These are phyloP conservation scores for Lepidium sativum DNA, from an alignment of 345 rosid species.

Conservation along the genomic window DNA sequence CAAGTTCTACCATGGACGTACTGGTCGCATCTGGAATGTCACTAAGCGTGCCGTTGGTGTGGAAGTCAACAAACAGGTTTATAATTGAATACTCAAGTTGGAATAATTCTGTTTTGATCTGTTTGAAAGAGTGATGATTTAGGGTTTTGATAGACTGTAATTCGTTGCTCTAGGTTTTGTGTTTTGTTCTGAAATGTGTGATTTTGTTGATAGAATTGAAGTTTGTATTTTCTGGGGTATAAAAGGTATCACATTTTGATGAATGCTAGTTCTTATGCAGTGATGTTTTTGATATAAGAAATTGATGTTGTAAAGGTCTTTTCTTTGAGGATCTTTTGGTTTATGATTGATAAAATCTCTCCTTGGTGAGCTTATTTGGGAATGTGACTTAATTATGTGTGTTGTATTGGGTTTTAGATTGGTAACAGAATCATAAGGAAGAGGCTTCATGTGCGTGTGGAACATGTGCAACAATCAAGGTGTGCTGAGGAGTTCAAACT, in stretches of 20 bases:
- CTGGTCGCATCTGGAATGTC: conserved; percentile 77
- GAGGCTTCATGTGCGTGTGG: conserved; percentile 72
- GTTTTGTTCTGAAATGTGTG: neutral
- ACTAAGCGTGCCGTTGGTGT: conserved; percentile 75
- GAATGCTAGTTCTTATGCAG: neutral
- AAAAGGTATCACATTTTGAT: too few relatives aligned
- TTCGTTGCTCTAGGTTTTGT: too few relatives aligned
- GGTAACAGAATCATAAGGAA: conserved; percentile 62
- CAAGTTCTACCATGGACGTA: conserved; percentile 79
- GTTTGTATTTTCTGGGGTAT: too few relatives aligned
- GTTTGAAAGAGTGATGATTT: neutral
- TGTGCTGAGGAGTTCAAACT: conserved; percentile 55
- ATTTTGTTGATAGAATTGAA: neutral
- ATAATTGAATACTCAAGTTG: too few relatives aligned
- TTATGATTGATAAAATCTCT: neutral
- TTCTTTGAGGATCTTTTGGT: neutral
- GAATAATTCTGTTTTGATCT: neutral
- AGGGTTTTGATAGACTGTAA: too few relatives aligned
- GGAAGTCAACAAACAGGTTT: conserved; percentile 69
- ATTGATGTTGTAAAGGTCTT: neutral
- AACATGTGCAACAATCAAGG: conserved; percentile 63
- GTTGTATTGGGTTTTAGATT: conserved; percentile 24
- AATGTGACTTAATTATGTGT: neutral
- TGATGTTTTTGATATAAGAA: neutral
- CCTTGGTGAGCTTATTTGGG: neutral